Evolutionary conservation across 208 protist genomes (phyloP).

Genomic region (Entamoeba histolytica): DNA sequence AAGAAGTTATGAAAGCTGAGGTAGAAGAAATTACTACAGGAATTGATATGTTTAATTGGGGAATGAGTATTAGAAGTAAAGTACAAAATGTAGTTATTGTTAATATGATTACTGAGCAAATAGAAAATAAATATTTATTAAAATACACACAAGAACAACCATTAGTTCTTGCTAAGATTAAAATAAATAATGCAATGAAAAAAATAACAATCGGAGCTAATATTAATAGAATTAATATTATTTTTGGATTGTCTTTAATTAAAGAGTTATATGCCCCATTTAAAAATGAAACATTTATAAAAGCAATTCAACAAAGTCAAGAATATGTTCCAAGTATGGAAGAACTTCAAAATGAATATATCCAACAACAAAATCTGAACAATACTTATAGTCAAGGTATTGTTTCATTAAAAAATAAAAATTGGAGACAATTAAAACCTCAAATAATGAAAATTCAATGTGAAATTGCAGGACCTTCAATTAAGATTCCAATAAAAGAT

Average conservation of each 20-base stretch:
- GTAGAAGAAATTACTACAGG: not conserved
- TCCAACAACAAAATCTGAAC: not conserved
- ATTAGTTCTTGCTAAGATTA: not conserved
- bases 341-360: not conserved
- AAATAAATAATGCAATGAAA: not conserved
- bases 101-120: not conserved
- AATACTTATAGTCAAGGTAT: not conserved
- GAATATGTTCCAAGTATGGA: not conserved
- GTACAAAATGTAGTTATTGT: not conserved
- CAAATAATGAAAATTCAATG: not conserved
- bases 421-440: not conserved
- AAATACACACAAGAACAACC: not conserved
- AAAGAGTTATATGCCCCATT: not conserved
- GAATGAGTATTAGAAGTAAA: not conserved
- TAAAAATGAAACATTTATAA: not conserved
- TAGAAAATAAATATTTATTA: not conserved
- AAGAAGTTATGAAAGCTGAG: not conserved
- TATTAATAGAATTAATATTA: not conserved
- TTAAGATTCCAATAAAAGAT: not conserved
- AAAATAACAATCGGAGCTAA: not conserved
- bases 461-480: not conserved
- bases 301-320: not conserved
- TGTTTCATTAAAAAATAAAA: not conserved
- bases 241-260: not conserved
- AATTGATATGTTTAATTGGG: not conserved